These are phyloP conservation scores for Ormosia emarginata DNA, from an alignment of 306 rosid species.

Conservation along the genomic window DNA sequence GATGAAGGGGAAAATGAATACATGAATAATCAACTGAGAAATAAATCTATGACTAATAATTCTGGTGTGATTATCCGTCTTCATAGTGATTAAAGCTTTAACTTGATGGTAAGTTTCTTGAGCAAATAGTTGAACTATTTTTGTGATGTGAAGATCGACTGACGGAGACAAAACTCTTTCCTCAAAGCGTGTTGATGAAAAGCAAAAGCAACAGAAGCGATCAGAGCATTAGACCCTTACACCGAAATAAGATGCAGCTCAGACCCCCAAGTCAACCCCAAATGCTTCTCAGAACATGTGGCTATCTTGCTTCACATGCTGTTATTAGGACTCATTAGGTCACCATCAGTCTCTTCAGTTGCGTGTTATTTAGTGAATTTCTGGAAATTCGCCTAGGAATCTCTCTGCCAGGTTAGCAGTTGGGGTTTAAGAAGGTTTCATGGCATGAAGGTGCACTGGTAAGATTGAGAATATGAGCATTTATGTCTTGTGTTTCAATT, in stretches of 20 bases:
- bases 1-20: no score
- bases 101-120: neutral
- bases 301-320: slow-evolving; percentile 58
- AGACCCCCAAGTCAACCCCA: slow-evolving; percentile 14
- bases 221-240: slow-evolving; percentile 9
- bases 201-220: neutral
- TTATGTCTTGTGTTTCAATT: no score
- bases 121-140: slow-evolving; percentile 4
- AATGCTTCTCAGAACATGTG: slow-evolving; percentile 14
- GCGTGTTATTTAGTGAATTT: no score
- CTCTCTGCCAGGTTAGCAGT: no score
- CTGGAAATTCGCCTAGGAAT: no score
- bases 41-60: neutral
- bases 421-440: no score
- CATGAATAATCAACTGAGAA: neutral
- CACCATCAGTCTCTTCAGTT: no score
- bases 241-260: slow-evolving; percentile 15
- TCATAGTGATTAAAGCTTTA: neutral
- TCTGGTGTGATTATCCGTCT: neutral
- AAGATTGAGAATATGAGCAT: no score
- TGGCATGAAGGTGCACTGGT: no score
- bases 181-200: slow-evolving; percentile 19
- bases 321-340: slow-evolving; percentile 26
- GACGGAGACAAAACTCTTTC: slow-evolving; percentile 39
- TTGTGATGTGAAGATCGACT: slow-evolving; percentile 41